These are phyloP conservation scores for Microstegium vimineum DNA, from an alignment of 176 grass and related monocot species.

Conservation along the genomic window DNA sequence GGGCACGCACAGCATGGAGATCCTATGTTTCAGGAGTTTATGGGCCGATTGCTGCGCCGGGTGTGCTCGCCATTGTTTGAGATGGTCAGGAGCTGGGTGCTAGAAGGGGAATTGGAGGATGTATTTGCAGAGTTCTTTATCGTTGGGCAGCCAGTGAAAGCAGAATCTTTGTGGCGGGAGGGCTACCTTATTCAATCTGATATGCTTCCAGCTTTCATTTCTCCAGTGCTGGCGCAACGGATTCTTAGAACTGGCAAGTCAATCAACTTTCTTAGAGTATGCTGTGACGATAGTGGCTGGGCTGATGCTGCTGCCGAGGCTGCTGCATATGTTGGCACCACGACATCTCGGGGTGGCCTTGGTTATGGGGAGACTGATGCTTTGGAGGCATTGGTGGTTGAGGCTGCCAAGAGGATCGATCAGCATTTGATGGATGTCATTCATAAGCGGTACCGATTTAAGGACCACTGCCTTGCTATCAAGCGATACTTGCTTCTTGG, in stretches of 20 bases:
- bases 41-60: conserved; percentile 64
- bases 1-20: conserved; percentile 96
- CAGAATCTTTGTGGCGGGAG: no score
- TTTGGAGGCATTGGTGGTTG: conserved; percentile 76
- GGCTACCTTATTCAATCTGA: no score
- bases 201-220: conserved; percentile 96
- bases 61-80: conserved; percentile 95
- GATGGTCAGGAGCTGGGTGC: no score
- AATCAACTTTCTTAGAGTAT: conserved; percentile 88
- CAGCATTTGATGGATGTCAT: conserved; percentile 90
- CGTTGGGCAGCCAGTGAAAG: no score
- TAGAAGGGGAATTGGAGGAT: no score
- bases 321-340: conserved; percentile 77
- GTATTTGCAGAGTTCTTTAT: no score
- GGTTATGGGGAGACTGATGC: conserved; percentile 91
- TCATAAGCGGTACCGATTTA: conserved; percentile 71
- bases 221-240: conserved; percentile 63
- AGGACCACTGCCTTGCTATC: conserved; percentile 91
- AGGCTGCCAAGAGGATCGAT: conserved; percentile 87
- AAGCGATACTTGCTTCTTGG: conserved; percentile 96
- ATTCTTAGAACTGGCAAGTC: conserved; percentile 94
- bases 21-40: conserved; percentile 83
- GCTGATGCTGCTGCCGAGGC: conserved; percentile 64
- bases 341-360: conserved; percentile 71
- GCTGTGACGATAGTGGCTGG: conserved; percentile 91